A percentile compares a stretch with the other conserved stretches of the same genome.
Evolutionary conservation across 2,329 filamentous ascomycete species (phyloP).

Genomic region (Exophiala spinifera): DNA sequence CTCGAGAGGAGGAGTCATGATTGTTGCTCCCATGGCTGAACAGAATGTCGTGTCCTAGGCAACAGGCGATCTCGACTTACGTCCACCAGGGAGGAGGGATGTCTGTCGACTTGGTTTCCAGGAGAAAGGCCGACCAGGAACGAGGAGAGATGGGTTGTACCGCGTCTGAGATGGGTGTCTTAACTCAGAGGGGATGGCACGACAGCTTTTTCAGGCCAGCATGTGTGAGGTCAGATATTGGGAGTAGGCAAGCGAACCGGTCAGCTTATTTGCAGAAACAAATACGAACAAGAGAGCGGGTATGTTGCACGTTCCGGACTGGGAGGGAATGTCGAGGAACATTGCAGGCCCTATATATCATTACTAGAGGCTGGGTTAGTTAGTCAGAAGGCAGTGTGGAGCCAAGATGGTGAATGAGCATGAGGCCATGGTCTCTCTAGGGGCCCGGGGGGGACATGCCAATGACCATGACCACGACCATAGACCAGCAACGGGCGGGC

Average conservation of each 20-base stretch:
- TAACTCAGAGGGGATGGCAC: background rate
- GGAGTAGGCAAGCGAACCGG: background rate
- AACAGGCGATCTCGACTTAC: no score
- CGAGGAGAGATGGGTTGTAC: background rate
- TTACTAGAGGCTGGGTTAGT: constrained; percentile 17
- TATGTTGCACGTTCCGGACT: constrained; percentile 2
- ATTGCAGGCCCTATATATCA: constrained; percentile 23
- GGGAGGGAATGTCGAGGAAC: constrained; percentile 11
- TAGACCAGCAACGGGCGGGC: background rate
- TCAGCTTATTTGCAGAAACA: constrained; percentile 15
- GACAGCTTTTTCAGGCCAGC: background rate
- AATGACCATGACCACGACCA: background rate
- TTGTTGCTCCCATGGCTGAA: constrained; percentile 18
- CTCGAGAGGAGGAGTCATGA: constrained; percentile 29
- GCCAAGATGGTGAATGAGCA: constrained; percentile 3
- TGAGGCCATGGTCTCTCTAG: constrained; percentile 5
- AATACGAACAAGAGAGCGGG: constrained; percentile 3
- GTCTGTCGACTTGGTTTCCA: no score
- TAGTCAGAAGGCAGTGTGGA: constrained; percentile 4
- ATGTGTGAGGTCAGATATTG: background rate
- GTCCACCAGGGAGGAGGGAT: no score
- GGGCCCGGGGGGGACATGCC: no score
- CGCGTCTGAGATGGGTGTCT: background rate
- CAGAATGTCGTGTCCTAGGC: no score
- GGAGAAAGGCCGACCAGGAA: background rate